Evolutionary conservation across 2,329 filamentous ascomycete genomes (phyloP).

Genomic region (Xylaria sp.): DNA sequence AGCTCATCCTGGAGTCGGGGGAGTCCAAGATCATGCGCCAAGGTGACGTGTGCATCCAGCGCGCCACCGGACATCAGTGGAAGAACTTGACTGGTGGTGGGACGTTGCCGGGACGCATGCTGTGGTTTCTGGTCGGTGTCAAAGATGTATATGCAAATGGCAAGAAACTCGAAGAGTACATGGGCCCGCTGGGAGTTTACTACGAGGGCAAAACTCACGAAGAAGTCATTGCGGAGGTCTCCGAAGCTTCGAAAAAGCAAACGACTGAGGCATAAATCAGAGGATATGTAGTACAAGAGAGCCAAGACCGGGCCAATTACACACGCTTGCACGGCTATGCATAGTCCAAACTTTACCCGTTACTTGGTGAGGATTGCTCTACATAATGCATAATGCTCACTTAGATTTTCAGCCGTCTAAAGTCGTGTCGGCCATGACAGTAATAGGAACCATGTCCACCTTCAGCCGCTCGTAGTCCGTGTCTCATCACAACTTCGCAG

Average conservation of each 20-base stretch:
- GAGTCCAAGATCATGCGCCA: conserved; percentile 32
- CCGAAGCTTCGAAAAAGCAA: background rate
- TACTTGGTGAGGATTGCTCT: no score
- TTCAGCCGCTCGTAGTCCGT: background rate
- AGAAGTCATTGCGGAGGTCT: background rate
- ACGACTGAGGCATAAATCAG: background rate
- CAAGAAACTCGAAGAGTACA: background rate
- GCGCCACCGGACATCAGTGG: background rate
- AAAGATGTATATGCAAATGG: conserved; percentile 8
- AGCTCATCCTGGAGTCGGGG: conserved; percentile 37
- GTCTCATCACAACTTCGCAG: background rate
- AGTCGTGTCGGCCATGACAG: no score
- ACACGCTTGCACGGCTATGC: no score
- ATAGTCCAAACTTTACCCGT: no score
- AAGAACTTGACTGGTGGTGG: background rate
- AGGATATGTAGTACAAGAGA: background rate
- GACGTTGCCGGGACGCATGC: conserved; percentile 6
- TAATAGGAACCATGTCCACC: background rate
- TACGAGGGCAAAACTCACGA: background rate
- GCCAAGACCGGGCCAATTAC: no score
- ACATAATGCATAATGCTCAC: no score
- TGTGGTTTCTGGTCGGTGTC: background rate
- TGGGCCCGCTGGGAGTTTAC: background rate
- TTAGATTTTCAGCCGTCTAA: no score
- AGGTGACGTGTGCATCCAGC: conserved; percentile 31